phyloP scores from a whole-genome alignment of 2,329 filamentous ascomycete species.

The Cryphonectria radicalis region DNA sequence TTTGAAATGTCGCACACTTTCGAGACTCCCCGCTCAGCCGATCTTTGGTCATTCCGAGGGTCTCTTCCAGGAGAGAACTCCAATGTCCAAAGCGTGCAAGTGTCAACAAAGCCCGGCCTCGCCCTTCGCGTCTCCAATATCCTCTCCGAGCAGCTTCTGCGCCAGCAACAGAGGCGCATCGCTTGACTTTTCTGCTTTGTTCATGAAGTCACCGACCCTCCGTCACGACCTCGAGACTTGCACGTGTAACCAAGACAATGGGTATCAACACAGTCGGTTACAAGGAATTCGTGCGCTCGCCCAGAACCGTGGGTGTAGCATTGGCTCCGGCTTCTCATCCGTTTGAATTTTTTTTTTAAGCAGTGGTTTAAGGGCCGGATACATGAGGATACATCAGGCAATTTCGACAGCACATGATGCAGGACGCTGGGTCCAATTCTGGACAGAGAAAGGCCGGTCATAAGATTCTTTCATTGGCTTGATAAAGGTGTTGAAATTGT shows the following conservation, averaged over 20 bases:
- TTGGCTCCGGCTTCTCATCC: neutral
- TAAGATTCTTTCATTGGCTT: neutral
- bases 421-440: neutral
- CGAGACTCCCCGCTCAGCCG: slow-evolving; percentile 14
- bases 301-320: neutral
- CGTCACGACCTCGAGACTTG: slow-evolving; percentile 12
- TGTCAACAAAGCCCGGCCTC: slow-evolving; percentile 6
- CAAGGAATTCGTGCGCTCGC: too few relatives aligned
- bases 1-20: slow-evolving; percentile 7
- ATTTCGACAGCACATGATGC: neutral
- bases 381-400: neutral
- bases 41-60: neutral
- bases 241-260: neutral
- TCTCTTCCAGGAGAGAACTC: neutral
- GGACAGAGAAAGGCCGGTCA: neutral
- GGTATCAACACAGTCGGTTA: neutral
- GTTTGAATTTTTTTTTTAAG: neutral
- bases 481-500: neutral
- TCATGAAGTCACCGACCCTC: slow-evolving; percentile 14
- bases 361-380: neutral
- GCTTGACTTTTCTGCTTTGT: slow-evolving; percentile 17
- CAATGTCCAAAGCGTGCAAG: slow-evolving; percentile 1
- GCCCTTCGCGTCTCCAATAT: neutral
- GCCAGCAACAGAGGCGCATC: neutral
- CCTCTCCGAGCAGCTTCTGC: neutral